Percentiles rank a stretch among this genome's conserved stretches.
These are phyloP conservation scores for Pleurotus tuoliensis DNA, from an alignment of 768 basidiomycete species.

Conservation along the genomic window DNA sequence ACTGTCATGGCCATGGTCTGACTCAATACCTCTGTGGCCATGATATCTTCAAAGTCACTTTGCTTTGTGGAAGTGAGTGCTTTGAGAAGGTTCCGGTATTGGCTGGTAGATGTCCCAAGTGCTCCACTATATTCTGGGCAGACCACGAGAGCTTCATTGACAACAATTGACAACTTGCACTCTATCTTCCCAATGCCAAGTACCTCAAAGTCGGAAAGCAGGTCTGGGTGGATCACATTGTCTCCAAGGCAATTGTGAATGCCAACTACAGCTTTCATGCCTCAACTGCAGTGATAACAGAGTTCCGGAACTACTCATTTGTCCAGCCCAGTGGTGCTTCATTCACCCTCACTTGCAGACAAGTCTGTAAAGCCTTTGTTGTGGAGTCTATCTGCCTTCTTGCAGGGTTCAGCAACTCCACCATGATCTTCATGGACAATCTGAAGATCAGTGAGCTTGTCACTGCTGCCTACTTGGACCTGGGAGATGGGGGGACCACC, in stretches of 20 bases:
- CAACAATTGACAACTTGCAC: background rate
- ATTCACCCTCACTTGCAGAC: slow-evolving; percentile 3
- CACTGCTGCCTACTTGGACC: background rate
- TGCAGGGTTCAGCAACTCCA: slow-evolving; percentile 4
- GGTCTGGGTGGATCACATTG: slow-evolving; percentile 14
- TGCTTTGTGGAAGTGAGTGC: slow-evolving; percentile 9
- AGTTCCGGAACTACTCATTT: slow-evolving; percentile 14
- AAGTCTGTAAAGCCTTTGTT: slow-evolving; percentile 18
- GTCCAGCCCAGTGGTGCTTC: background rate
- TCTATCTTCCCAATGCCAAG: slow-evolving; percentile 12
- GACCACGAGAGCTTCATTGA: slow-evolving; percentile 14
- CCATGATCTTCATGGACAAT: slow-evolving; percentile 4
- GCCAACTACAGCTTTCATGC: slow-evolving; percentile 17
- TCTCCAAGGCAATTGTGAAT: slow-evolving; percentile 13
- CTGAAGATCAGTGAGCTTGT: slow-evolving; percentile 8
- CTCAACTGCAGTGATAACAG: slow-evolving; percentile 13
- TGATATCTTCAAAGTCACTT: slow-evolving; percentile 13
- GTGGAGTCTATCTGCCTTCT: slow-evolving; percentile 15
- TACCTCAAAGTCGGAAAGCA: slow-evolving; percentile 13
- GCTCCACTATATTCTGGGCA: slow-evolving; percentile 14
- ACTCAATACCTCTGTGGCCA: background rate
- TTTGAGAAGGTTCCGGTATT: slow-evolving; percentile 11
- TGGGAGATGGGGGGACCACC: slow-evolving; percentile 9
- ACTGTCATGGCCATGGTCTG: background rate
- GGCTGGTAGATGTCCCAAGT: slow-evolving; percentile 13